Percentiles rank a stretch among this genome's conserved stretches.
These are phyloP conservation scores for Colletotrichum sp. DNA, from an alignment of 2,329 filamentous ascomycete genomes.

Conservation along the genomic window DNA sequence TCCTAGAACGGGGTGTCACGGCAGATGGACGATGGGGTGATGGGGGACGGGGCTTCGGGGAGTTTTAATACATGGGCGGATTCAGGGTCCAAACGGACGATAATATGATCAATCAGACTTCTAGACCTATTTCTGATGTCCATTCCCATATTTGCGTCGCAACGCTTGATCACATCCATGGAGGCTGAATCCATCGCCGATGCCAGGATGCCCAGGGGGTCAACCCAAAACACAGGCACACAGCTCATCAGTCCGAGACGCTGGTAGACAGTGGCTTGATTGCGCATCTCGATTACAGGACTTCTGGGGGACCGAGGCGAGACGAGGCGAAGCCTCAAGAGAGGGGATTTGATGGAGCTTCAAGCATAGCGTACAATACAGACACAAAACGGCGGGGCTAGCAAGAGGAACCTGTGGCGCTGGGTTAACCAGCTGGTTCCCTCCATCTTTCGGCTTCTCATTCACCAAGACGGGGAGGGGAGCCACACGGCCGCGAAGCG, in stretches of 20 bases:
- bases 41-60: not conserved
- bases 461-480: not conserved
- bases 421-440: not conserved
- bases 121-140: not conserved
- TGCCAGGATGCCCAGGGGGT: not conserved
- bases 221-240: not conserved
- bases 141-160: not conserved
- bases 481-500: not conserved
- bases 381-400: not conserved
- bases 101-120: slow-evolving; percentile 5
- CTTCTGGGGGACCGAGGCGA: not conserved
- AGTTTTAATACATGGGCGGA: slow-evolving; percentile 3
- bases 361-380: not conserved
- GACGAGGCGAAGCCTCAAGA: not conserved
- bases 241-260: slow-evolving; percentile 21
- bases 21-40: not conserved
- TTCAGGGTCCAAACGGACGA: slow-evolving; percentile 14
- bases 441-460: not conserved
- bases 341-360: not conserved
- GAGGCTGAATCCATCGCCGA: not conserved
- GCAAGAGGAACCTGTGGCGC: slow-evolving; percentile 1
- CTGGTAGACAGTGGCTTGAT: slow-evolving; percentile 13
- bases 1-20: not conserved
- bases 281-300: slow-evolving; percentile 15
- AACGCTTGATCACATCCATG: not conserved